These are phyloP conservation scores for Hericium rajendrae DNA, from an alignment of 768 basidiomycete genomes.

Conservation along the genomic window DNA sequence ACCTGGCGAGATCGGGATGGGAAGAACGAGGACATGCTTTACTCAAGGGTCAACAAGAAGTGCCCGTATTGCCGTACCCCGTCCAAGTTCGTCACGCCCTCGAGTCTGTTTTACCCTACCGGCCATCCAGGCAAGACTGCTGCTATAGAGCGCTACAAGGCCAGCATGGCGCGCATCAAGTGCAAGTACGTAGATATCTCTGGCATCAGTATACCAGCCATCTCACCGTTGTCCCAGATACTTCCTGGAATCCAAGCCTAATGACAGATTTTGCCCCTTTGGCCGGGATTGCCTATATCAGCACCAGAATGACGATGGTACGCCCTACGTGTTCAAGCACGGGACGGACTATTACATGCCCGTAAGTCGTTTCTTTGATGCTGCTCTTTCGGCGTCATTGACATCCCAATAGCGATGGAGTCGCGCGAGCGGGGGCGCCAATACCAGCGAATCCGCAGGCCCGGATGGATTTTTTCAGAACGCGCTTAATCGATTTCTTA, in stretches of 20 bases:
- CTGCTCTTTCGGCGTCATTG: not conserved
- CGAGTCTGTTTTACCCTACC: slow-evolving; percentile 54
- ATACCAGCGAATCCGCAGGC: not conserved
- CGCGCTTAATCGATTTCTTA: not conserved
- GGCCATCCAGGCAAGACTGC: slow-evolving; percentile 42
- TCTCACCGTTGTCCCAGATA: slow-evolving; percentile 32
- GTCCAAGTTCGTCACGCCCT: slow-evolving; percentile 65
- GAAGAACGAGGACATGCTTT: slow-evolving; percentile 40
- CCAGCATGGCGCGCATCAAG: slow-evolving; percentile 60
- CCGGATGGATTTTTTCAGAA: not conserved
- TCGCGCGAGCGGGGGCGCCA: not conserved
- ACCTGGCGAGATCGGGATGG: slow-evolving; percentile 62
- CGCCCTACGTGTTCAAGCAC: slow-evolving; percentile 41
- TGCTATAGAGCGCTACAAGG: slow-evolving; percentile 50
- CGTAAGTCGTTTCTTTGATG: slow-evolving; percentile 23
- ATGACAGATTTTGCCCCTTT: slow-evolving; percentile 60
- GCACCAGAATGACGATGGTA: slow-evolving; percentile 60
- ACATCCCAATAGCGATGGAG: slow-evolving; percentile 1
- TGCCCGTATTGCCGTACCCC: slow-evolving; percentile 69
- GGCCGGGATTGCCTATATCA: slow-evolving; percentile 77
- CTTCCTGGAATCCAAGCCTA: slow-evolving; percentile 43
- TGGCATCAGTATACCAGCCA: not conserved
- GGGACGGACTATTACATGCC: slow-evolving; percentile 48
- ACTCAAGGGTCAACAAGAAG: slow-evolving; percentile 56
- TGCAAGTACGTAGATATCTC: slow-evolving; percentile 44